Evolutionary conservation across 345 rosid genomes (phyloP).

Genomic region (Linum usitatissimum): DNA sequence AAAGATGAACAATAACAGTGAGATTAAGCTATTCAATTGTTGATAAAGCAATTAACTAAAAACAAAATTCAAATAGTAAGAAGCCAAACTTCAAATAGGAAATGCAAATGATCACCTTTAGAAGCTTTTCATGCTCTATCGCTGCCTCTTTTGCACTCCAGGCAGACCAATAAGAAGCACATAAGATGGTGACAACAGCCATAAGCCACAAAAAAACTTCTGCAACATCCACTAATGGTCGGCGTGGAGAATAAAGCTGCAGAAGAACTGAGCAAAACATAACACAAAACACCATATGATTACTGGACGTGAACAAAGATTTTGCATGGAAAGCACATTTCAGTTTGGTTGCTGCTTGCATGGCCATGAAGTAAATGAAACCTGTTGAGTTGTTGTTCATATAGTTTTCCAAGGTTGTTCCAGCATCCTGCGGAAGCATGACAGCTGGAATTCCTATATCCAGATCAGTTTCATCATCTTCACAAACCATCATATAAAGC

Average conservation of each 20-base stretch:
- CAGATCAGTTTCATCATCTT: slow-evolving; percentile 53
- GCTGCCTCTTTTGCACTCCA: slow-evolving; percentile 84
- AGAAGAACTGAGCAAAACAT: slow-evolving; percentile 46
- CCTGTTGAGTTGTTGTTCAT: slow-evolving; percentile 17
- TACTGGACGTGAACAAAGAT: too few species aligned
- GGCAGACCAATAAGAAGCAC: slow-evolving; percentile 95
- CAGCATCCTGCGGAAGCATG: slow-evolving; percentile 96
- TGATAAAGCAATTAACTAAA: too few species aligned
- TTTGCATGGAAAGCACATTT: too few species aligned
- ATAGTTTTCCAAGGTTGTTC: slow-evolving; percentile 35
- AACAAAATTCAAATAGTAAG: too few species aligned
- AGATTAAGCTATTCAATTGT: neutral
- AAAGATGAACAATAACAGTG: neutral
- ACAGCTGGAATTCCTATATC: slow-evolving; percentile 63
- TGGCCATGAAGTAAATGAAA: too few species aligned
- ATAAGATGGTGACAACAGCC: slow-evolving; percentile 88
- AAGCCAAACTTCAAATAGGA: neutral
- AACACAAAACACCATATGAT: too few species aligned
- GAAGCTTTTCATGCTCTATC: slow-evolving; percentile 77
- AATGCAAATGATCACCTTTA: slow-evolving; percentile 40
- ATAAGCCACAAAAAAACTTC: slow-evolving; percentile 98
- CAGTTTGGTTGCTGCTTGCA: too few species aligned
- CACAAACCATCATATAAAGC: slow-evolving; percentile 96
- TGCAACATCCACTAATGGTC: slow-evolving; percentile 86
- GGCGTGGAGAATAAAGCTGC: slow-evolving; percentile 81